These are phyloP conservation scores for Smallanthus sonchifolius DNA, from an alignment of 129 eudicot species.

Conservation along the genomic window DNA sequence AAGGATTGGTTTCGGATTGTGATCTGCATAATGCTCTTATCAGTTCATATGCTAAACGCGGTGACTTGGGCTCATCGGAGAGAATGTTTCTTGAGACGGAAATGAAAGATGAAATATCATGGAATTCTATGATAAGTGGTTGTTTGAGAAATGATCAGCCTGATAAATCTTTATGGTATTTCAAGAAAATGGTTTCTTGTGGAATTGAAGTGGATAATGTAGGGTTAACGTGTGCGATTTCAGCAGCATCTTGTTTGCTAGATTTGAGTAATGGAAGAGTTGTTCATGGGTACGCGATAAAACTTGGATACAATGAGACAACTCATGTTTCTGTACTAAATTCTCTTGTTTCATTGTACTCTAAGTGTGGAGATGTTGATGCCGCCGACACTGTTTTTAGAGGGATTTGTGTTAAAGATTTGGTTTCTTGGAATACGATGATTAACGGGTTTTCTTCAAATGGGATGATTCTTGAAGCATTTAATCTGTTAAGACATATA, in stretches of 20 bases:
- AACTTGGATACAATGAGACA: slow-evolving; percentile 36
- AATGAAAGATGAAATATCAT: slow-evolving; percentile 41
- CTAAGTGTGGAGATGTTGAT: slow-evolving; percentile 44
- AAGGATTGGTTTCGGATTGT: slow-evolving; percentile 38
- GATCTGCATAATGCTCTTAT: slow-evolving; percentile 48
- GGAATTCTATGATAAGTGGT: slow-evolving; percentile 59
- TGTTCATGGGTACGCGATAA: slow-evolving; percentile 49
- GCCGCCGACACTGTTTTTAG: slow-evolving; percentile 33
- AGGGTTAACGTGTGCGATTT: slow-evolving; percentile 54
- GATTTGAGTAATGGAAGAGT: slow-evolving; percentile 38
- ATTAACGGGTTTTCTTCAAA: slow-evolving; percentile 49
- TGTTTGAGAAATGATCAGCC: slow-evolving; percentile 42
- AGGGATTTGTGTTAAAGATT: slow-evolving; percentile 39
- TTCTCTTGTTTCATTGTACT: slow-evolving; percentile 58
- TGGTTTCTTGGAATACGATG: slow-evolving; percentile 72
- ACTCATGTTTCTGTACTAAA: slow-evolving; percentile 45
- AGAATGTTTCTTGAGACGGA: slow-evolving; percentile 34
- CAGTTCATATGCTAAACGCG: slow-evolving; percentile 47
- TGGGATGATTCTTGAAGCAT: slow-evolving; percentile 45
- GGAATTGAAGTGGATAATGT: slow-evolving; percentile 40
- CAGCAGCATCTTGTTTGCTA: slow-evolving; percentile 43
- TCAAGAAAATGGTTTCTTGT: slow-evolving; percentile 40
- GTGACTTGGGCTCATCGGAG: slow-evolving; percentile 50
- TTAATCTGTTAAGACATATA: slow-evolving; percentile 38
- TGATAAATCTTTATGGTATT: slow-evolving; percentile 44